These are phyloP conservation scores for Chenopodium berlandieri DNA, from an alignment of 148 eudicot species.

Conservation along the genomic window DNA sequence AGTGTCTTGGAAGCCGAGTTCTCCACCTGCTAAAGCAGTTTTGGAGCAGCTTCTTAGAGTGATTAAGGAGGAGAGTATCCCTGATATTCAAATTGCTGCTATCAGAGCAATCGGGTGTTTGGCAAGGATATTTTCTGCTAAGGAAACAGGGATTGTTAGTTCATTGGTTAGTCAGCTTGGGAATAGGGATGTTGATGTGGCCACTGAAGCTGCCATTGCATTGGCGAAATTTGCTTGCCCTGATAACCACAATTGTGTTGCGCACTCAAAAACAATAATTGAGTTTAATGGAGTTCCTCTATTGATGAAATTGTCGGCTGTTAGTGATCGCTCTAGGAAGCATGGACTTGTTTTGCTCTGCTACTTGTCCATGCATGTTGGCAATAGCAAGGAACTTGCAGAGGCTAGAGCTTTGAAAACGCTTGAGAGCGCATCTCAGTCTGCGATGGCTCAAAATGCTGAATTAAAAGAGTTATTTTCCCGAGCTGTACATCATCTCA, in stretches of 20 bases:
- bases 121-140: constrained; percentile 64
- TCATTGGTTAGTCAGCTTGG: constrained; percentile 59
- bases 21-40: constrained; percentile 60
- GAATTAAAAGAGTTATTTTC: constrained; percentile 47
- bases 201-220: constrained; percentile 61
- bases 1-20: constrained; percentile 66
- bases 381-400: constrained; percentile 64
- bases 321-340: constrained; percentile 38
- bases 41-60: constrained; percentile 68
- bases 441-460: constrained; percentile 50
- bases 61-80: constrained; percentile 45
- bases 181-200: constrained; percentile 40
- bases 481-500: constrained; percentile 58
- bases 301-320: constrained; percentile 52
- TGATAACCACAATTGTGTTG: constrained; percentile 57
- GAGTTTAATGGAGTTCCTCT: constrained; percentile 58
- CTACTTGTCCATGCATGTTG: constrained; percentile 54
- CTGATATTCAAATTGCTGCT: constrained; percentile 42
- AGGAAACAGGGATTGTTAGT: constrained; percentile 57
- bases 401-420: constrained; percentile 59
- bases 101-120: constrained; percentile 66
- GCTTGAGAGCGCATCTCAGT: constrained; percentile 52
- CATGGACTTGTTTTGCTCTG: constrained; percentile 63
- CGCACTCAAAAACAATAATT: constrained; percentile 64
- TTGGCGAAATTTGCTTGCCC: constrained; percentile 56